A percentile compares a stretch with the other conserved stretches of the same genome.
Evolutionary conservation across 2,329 filamentous ascomycete genomes (phyloP).

Genomic region (Ramularia collo-cygni): DNA sequence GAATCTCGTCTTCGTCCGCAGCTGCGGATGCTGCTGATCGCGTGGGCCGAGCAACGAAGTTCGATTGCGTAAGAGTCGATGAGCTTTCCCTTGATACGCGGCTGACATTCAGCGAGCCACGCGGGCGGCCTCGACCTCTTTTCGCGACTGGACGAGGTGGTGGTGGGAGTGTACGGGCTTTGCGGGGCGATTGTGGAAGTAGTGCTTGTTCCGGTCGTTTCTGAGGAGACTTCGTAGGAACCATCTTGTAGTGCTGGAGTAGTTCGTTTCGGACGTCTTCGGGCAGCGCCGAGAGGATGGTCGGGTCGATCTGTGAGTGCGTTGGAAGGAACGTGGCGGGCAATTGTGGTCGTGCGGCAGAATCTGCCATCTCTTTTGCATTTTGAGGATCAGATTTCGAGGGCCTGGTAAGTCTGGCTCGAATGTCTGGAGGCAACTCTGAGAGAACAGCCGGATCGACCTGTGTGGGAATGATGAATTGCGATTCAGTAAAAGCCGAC

Average conservation of each 20-base stretch:
- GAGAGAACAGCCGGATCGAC: slow-evolving; percentile 50
- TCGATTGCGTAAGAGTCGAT: slow-evolving; percentile 64
- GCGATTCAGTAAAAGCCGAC: slow-evolving; percentile 38
- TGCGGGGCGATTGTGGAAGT: slow-evolving; percentile 47
- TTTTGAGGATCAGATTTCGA: slow-evolving; percentile 1
- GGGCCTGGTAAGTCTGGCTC: slow-evolving; percentile 1
- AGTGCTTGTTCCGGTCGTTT: slow-evolving; percentile 28
- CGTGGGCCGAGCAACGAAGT: slow-evolving; percentile 49
- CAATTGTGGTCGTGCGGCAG: slow-evolving; percentile 18
- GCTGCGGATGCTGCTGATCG: slow-evolving; percentile 19
- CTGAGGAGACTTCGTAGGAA: slow-evolving; percentile 20
- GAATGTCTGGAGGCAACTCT: slow-evolving; percentile 2
- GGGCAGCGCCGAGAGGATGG: slow-evolving; percentile 75
- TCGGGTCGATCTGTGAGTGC: slow-evolving; percentile 75
- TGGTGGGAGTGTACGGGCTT: slow-evolving; percentile 46
- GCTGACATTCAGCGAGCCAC: slow-evolving; percentile 32
- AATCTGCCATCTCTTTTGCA: slow-evolving; percentile 19
- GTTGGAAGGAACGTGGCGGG: slow-evolving; percentile 41
- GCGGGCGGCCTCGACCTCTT: slow-evolving; percentile 50
- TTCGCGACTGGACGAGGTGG: slow-evolving; percentile 55
- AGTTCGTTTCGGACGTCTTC: slow-evolving; percentile 81
- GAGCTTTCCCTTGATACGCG: slow-evolving; percentile 38
- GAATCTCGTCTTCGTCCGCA: slow-evolving; percentile 39
- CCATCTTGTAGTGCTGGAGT: slow-evolving; percentile 57
- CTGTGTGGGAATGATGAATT: slow-evolving; percentile 83